Conservation (phyloP, 495 filamentous ascomycete species). For the Lasiosphaeria ovina region DNA sequence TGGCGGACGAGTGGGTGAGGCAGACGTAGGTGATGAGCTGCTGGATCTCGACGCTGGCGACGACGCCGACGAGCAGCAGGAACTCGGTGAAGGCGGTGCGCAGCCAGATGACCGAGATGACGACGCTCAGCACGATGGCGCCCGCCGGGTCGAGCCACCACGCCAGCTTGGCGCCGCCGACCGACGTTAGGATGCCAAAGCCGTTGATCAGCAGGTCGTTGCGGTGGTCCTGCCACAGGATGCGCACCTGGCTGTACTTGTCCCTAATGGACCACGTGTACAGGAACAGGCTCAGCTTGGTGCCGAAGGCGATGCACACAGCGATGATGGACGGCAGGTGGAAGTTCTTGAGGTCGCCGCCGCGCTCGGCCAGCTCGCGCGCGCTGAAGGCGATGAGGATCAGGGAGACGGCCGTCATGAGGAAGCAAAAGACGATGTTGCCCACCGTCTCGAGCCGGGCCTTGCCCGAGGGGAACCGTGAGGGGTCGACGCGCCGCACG, state of each 20-base stretch:
- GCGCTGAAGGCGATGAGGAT: conserved; percentile 87
- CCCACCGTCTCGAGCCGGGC: conserved; percentile 93
- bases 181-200: conserved; percentile 84
- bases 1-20: conserved; percentile 80
- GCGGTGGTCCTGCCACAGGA: conserved; percentile 89
- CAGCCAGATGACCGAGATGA: conserved; percentile 78
- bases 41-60: conserved; percentile 79
- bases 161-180: conserved; percentile 77
- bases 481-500: conserved; percentile 82
- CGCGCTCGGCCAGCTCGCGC: conserved; percentile 58
- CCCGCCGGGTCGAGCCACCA: conserved; percentile 98
- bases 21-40: conserved; percentile 96
- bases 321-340: conserved; percentile 84
- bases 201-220: conserved; percentile 89
- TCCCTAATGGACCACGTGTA: conserved; percentile 92
- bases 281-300: conserved; percentile 79
- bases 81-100: conserved; percentile 87
- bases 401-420: conserved; percentile 89
- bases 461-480: conserved; percentile 89
- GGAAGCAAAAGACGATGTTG: conserved; percentile 95
- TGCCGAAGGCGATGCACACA: conserved; percentile 78
- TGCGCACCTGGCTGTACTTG: conserved; percentile 82
- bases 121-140: conserved; percentile 74
- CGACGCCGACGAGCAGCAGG: conserved; percentile 83
- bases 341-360: conserved; percentile 58